These are phyloP conservation scores for Backusella liffmaniae DNA, from an alignment of 192 early-diverging fungal species.

Conservation along the genomic window DNA sequence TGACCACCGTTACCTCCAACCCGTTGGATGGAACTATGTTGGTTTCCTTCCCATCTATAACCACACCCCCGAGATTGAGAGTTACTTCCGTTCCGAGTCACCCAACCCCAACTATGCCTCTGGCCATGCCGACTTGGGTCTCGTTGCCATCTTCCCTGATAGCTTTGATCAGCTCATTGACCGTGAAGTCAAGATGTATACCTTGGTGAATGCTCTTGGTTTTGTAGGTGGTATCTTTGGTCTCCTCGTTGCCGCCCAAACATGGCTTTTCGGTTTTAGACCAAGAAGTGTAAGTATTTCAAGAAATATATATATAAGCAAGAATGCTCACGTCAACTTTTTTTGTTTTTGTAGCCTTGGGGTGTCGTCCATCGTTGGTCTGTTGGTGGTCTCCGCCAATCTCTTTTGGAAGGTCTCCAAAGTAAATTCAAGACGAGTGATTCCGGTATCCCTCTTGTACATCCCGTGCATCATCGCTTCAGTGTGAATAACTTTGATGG, in stretches of 20 bases:
- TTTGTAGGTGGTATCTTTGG: conserved; percentile 39
- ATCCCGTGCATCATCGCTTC: conserved; percentile 30
- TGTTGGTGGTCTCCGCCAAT: conserved; percentile 31
- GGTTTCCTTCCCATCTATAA: conserved; percentile 36
- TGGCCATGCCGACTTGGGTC: conserved; percentile 29
- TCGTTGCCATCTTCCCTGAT: conserved; percentile 18
- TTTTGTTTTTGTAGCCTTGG: conserved; percentile 20
- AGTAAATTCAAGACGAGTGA: conserved; percentile 29
- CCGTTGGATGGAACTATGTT: conserved; percentile 36
- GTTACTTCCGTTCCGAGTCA: conserved; percentile 25
- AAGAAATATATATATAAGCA: no score
- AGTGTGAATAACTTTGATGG: conserved; percentile 15
- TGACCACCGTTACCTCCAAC: conserved; percentile 30
- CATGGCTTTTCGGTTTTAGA: conserved; percentile 36
- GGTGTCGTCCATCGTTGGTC: conserved; percentile 40
- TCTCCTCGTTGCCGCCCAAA: conserved; percentile 26
- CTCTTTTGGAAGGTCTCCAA: conserved; percentile 25
- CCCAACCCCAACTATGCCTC: conserved; percentile 29
- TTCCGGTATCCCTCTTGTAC: conserved; percentile 26
- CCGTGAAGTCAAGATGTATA: conserved; percentile 37
- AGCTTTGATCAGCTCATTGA: conserved; percentile 10
- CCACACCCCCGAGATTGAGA: conserved; percentile 30
- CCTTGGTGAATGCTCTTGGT: conserved; percentile 34
- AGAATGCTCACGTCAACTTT: no score
- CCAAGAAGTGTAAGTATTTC: conserved; percentile 14